These are phyloP conservation scores for Aspergillus sp. DNA, from an alignment of 2,329 filamentous ascomycete species.

Conservation along the genomic window DNA sequence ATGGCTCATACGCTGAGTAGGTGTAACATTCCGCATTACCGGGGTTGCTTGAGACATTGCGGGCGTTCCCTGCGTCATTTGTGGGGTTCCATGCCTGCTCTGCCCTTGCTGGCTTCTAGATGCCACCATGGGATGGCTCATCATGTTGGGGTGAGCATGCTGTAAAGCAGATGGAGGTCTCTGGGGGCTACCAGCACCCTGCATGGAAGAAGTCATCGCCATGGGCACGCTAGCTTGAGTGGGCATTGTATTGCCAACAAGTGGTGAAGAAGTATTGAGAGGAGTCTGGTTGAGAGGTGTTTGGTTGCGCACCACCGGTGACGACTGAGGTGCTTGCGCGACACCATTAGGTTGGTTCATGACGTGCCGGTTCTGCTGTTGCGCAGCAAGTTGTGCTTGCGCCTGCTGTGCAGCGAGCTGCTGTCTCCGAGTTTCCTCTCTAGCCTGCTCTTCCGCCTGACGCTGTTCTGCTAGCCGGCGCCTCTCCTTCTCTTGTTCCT, in stretches of 20 bases:
- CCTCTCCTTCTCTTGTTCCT: slow-evolving; percentile 51
- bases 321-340: slow-evolving; percentile 46
- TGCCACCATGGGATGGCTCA: slow-evolving; percentile 47
- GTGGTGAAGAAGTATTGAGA: slow-evolving; percentile 46
- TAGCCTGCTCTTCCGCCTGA: slow-evolving; percentile 45
- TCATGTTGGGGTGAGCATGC: slow-evolving; percentile 47
- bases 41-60: slow-evolving; percentile 49
- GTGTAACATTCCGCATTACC: slow-evolving; percentile 49
- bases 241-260: slow-evolving; percentile 40
- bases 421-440: slow-evolving; percentile 41
- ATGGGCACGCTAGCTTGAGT: slow-evolving; percentile 44
- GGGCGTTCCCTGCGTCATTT: slow-evolving; percentile 48
- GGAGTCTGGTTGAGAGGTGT: slow-evolving; percentile 50
- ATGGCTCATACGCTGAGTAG: slow-evolving; percentile 47
- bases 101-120: slow-evolving; percentile 47
- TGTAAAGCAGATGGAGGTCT: slow-evolving; percentile 48
- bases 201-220: slow-evolving; percentile 45
- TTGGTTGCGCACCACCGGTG: slow-evolving; percentile 48
- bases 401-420: slow-evolving; percentile 49
- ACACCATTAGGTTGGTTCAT: slow-evolving; percentile 46
- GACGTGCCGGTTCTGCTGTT: slow-evolving; percentile 54
- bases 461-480: slow-evolving; percentile 45
- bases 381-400: slow-evolving; percentile 41
- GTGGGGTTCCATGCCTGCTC: slow-evolving; percentile 50
- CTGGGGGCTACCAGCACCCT: slow-evolving; percentile 48